Percentiles rank a stretch among this genome's conserved stretches.
phyloP scores from a whole-genome alignment of 306 rosid genomes.

The Castanea sativa region DNA sequence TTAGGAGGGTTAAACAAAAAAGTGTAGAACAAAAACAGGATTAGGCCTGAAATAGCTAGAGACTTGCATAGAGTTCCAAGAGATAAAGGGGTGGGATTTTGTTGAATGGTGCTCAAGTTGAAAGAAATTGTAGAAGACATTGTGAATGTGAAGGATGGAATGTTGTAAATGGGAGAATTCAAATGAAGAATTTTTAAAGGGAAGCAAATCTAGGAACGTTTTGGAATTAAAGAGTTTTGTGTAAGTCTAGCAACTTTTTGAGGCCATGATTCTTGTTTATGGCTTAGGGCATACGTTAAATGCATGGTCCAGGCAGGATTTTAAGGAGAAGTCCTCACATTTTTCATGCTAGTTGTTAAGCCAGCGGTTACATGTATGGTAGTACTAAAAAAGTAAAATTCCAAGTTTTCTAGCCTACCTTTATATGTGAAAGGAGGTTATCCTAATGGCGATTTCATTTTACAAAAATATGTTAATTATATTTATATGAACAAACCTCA shows the following conservation, averaged over 20 bases:
- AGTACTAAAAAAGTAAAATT: no score
- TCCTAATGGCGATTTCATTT: no score
- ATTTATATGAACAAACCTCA: no score
- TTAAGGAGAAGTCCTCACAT: background rate
- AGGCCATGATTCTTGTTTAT: conserved; percentile 10
- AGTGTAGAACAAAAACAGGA: conserved; percentile 23
- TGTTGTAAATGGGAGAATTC: background rate
- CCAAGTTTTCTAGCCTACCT: no score
- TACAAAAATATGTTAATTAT: no score
- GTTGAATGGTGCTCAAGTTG: conserved; percentile 6
- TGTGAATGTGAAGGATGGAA: background rate
- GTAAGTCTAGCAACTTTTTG: no score
- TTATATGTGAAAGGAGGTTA: no score
- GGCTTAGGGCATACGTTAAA: no score
- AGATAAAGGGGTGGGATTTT: conserved; percentile 4
- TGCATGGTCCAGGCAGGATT: no score
- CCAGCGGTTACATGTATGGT: no score
- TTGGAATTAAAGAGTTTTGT: no score
- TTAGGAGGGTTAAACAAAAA: conserved; percentile 1
- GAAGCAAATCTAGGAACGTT: background rate
- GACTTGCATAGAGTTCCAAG: conserved; percentile 22
- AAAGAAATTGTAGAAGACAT: conserved; percentile 15
- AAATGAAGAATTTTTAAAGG: background rate
- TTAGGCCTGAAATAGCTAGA: conserved; percentile 21
- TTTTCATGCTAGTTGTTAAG: background rate